phyloP scores from a whole-genome alignment of 2,329 filamentous ascomycete genomes.

The Pyrenophora teres region DNA sequence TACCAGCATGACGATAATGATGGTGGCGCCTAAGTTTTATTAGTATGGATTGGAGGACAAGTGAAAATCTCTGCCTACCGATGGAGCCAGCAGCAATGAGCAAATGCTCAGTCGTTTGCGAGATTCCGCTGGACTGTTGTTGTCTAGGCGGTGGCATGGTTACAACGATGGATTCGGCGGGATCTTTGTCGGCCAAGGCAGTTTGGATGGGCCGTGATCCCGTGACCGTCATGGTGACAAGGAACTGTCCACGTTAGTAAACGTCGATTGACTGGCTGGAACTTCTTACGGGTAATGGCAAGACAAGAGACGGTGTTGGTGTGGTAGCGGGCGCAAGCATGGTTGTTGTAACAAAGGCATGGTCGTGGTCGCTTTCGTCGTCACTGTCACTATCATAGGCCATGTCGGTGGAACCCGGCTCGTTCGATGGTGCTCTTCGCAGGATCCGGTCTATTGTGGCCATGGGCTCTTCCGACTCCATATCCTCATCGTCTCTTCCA shows the following conservation, averaged over 20 bases:
- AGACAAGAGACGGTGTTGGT: conserved; percentile 1
- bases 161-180: conserved; percentile 34
- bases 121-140: conserved; percentile 31
- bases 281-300: conserved; percentile 27
- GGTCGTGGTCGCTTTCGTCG: conserved; percentile 9
- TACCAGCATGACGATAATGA: conserved; percentile 45
- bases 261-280: background rate
- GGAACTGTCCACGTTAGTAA: conserved; percentile 30
- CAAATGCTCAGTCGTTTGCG: conserved; percentile 46
- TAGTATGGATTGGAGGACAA: conserved; percentile 8
- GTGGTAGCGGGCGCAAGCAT: background rate
- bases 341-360: background rate
- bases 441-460: conserved; percentile 24
- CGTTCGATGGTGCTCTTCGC: conserved; percentile 18
- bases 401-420: conserved; percentile 10
- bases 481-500: conserved; percentile 24
- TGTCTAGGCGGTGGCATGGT: conserved; percentile 24
- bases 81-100: conserved; percentile 50
- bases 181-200: conserved; percentile 29
- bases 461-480: conserved; percentile 21
- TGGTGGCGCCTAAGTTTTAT: conserved; percentile 42
- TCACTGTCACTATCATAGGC: conserved; percentile 23
- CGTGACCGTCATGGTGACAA: conserved; percentile 29
- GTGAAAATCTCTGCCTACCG: conserved; percentile 22
- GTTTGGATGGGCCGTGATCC: conserved; percentile 18